Conservation (phyloP, 257 asterid genomes). For the Apocynum venetum region DNA sequence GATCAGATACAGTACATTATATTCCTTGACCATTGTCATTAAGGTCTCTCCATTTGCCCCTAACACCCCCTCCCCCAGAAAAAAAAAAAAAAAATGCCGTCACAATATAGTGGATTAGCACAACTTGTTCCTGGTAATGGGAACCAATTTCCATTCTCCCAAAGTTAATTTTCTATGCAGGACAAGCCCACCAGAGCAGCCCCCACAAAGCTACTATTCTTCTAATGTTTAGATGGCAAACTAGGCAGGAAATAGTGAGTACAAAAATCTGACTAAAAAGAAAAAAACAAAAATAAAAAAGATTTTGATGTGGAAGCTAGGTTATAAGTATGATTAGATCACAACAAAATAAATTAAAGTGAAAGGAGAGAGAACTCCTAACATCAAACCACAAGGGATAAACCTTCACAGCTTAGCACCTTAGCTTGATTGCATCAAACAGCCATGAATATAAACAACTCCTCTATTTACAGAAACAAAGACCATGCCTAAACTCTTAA, state of each 20-base stretch:
- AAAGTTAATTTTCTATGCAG: not conserved
- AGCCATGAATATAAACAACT: not conserved
- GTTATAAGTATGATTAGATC: not conserved
- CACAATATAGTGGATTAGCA: not conserved
- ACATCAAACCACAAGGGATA: not conserved
- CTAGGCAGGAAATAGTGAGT: not conserved
- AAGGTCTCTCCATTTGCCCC: not conserved
- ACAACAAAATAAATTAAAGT: not conserved
- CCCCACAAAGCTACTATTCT: not conserved
- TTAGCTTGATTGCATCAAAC: not conserved
- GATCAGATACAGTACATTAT: not conserved
- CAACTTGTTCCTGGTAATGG: not conserved
- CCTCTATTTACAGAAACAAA: not conserved
- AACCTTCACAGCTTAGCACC: not conserved
- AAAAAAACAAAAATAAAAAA: not conserved
- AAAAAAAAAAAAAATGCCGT: not conserved
- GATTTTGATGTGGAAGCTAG: not conserved
- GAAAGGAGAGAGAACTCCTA: not conserved
- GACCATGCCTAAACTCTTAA: not conserved
- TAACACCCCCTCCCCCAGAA: too few species aligned
- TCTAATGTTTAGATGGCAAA: not conserved
- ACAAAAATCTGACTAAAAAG: not conserved
- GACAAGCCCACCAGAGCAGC: not conserved
- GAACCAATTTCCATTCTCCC: not conserved
- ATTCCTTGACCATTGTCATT: not conserved